Conservation (phyloP, 2,329 filamentous ascomycete genomes). For the Ceratocystis lukuohia region DNA sequence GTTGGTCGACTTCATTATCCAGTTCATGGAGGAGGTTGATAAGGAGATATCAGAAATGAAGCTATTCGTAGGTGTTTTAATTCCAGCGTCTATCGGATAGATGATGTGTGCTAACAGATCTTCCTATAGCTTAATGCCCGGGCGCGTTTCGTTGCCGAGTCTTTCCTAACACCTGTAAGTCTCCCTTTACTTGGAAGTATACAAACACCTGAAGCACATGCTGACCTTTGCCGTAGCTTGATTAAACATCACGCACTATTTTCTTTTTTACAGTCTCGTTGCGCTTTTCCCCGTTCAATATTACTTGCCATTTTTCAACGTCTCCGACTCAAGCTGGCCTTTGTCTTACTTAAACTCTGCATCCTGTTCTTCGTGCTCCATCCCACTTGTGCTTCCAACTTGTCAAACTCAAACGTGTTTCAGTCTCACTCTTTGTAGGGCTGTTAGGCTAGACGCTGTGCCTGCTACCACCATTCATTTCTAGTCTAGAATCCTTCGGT, state of each 20-base stretch:
- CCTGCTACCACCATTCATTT: neutral
- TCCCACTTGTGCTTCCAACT: neutral
- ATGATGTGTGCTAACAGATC: neutral
- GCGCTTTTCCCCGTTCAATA: neutral
- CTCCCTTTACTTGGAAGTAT: neutral
- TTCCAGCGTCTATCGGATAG: neutral
- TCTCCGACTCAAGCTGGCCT: neutral
- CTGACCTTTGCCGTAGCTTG: slow-evolving; percentile 10
- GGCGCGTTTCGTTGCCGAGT: slow-evolving; percentile 95
- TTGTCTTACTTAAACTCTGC: neutral
- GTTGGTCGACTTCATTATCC: slow-evolving; percentile 95
- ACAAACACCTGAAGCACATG: neutral
- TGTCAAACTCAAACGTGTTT: neutral
- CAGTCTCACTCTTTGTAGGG: neutral
- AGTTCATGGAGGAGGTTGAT: slow-evolving; percentile 99
- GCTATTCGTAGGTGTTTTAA: slow-evolving; percentile 63
- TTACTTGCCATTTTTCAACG: neutral
- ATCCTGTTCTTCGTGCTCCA: neutral
- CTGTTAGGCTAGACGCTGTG: neutral
- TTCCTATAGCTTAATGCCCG: slow-evolving; percentile 72
- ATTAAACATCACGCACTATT: slow-evolving; percentile 12
- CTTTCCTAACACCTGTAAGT: slow-evolving; percentile 83
- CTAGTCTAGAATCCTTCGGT: neutral
- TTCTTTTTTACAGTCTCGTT: neutral
- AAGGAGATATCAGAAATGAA: slow-evolving; percentile 99